Conservation (phyloP, 257 asterid species). For the Capsicum baccatum region DNA sequence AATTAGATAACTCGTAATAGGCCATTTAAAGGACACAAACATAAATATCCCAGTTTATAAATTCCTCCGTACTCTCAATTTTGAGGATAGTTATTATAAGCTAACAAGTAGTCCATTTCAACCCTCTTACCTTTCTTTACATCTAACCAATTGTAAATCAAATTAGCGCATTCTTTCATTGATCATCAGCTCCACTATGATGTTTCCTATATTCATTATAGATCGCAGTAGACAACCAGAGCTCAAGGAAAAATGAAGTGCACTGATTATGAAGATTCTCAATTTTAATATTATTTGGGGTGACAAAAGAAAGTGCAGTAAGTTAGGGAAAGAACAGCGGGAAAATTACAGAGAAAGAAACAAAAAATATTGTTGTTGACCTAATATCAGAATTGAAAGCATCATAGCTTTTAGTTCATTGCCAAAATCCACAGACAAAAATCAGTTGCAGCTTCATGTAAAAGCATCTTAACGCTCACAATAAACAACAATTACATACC, state of each 20-base stretch:
- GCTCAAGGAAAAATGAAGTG: slow-evolving; percentile 14
- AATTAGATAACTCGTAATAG: neutral
- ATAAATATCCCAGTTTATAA: neutral
- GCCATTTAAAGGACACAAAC: neutral
- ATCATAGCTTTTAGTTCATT: slow-evolving; percentile 2
- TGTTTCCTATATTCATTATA: neutral
- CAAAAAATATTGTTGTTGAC: neutral
- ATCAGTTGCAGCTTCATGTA: neutral
- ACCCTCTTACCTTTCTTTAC: slow-evolving; percentile 25
- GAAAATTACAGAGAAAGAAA: neutral
- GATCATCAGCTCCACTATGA: slow-evolving; percentile 16
- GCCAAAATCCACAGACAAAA: neutral
- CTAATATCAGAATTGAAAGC: neutral
- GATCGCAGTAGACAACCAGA: neutral
- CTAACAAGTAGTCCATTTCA: neutral
- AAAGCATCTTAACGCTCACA: neutral
- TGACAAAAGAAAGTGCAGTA: neutral
- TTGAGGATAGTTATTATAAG: neutral
- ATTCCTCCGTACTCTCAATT: neutral
- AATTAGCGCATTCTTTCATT: neutral
- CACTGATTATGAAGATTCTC: neutral
- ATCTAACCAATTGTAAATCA: slow-evolving; percentile 2
- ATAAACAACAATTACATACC: no score
- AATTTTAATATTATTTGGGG: neutral
- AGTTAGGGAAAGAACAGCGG: slow-evolving; percentile 9